Percentiles rank a stretch among this genome's conserved stretches.
Evolutionary conservation across 2,329 filamentous ascomycete species (phyloP).

Genomic region (Talaromyces sp.): DNA sequence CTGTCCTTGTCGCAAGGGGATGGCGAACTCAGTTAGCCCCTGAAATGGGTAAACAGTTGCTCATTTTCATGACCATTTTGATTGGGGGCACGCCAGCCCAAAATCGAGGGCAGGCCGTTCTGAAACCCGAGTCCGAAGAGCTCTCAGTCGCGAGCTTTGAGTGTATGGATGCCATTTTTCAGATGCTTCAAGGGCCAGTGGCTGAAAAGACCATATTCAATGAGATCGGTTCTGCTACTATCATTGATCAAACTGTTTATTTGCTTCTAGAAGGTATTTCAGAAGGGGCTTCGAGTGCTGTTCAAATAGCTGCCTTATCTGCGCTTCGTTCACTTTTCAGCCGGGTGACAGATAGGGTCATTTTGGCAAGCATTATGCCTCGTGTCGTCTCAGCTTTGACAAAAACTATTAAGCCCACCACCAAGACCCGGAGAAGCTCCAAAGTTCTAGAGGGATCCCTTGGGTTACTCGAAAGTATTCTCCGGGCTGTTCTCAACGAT

Average conservation of each 20-base stretch:
- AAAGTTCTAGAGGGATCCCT: conserved; percentile 62
- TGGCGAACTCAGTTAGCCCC: conserved; percentile 70
- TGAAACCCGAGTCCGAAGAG: conserved; percentile 58
- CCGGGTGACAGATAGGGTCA: conserved; percentile 65
- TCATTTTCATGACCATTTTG: conserved; percentile 78
- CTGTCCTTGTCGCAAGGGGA: conserved; percentile 67
- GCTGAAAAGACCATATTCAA: conserved; percentile 43
- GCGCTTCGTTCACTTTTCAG: conserved; percentile 59
- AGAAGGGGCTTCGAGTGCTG: conserved; percentile 58
- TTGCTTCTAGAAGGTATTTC: conserved; percentile 70
- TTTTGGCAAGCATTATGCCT: conserved; percentile 79
- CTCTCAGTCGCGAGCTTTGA: conserved; percentile 65
- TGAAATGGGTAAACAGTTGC: conserved; percentile 70
- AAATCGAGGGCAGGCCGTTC: conserved; percentile 23
- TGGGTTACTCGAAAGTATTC: conserved; percentile 48
- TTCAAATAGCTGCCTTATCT: conserved; percentile 65
- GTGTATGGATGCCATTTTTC: conserved; percentile 63
- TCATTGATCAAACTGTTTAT: conserved; percentile 76
- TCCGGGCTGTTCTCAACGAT: conserved; percentile 47
- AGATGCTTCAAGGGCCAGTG: conserved; percentile 48
- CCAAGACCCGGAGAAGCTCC: conserved; percentile 54
- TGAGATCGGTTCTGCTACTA: conserved; percentile 60
- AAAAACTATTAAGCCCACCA: conserved; percentile 66
- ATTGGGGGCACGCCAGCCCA: conserved; percentile 66
- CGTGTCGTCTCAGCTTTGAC: conserved; percentile 78